These are phyloP conservation scores for Gymnopilus dilepis DNA, from an alignment of 768 basidiomycete genomes.

Conservation along the genomic window DNA sequence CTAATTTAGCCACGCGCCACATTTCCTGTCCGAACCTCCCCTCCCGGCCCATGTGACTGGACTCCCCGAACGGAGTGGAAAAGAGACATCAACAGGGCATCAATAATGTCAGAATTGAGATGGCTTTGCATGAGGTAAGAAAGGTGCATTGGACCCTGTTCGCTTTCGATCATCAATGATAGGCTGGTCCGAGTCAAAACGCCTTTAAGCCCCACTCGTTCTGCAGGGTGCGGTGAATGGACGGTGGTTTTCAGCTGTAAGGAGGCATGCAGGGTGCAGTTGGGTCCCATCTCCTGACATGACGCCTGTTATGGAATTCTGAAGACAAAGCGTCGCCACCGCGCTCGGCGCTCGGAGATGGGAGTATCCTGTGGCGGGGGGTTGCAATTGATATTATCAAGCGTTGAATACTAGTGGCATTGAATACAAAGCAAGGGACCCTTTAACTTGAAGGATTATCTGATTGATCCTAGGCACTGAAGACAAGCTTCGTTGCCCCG, in stretches of 20 bases:
- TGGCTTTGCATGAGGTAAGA: background rate
- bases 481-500: background rate
- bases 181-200: constrained; percentile 7
- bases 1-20: constrained; percentile 5
- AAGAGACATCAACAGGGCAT: constrained; percentile 1
- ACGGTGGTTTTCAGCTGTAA: constrained; percentile 6
- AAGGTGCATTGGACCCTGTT: background rate
- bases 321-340: constrained; percentile 5
- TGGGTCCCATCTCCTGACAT: background rate
- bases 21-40: background rate
- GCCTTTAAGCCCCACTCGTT: constrained; percentile 7
- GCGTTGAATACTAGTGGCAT: background rate
- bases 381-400: constrained; percentile 5
- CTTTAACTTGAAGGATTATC: background rate
- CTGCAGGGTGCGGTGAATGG: constrained; percentile 3
- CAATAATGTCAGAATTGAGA: background rate
- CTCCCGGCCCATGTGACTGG: constrained; percentile 1
- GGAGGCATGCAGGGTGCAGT: constrained; percentile 2
- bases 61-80: constrained; percentile 4
- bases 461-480: background rate
- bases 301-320: background rate
- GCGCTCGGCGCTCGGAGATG: background rate
- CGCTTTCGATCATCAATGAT: constrained; percentile 4
- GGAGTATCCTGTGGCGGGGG: background rate
- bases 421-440: background rate